A percentile compares a stretch with the other conserved stretches of the same genome.
Conservation (phyloP, 176 grass and related monocot species). For the Aegilops longissima region DNA sequence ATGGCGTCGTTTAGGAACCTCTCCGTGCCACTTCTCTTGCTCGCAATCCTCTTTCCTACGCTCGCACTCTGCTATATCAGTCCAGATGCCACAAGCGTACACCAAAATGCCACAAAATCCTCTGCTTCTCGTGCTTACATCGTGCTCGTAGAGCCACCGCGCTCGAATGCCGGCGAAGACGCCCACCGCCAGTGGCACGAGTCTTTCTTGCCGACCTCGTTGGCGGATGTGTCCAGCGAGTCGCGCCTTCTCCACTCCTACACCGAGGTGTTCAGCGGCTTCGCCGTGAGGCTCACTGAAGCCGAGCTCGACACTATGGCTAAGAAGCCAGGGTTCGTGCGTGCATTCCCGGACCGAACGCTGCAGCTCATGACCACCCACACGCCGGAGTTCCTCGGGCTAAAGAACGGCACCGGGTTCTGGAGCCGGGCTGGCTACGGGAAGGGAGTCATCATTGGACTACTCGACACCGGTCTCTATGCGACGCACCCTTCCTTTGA, state of each 20-base stretch:
- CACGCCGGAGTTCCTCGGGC: slow-evolving; percentile 24
- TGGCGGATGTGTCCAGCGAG: neutral
- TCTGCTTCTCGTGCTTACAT: neutral
- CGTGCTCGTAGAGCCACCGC: slow-evolving; percentile 19
- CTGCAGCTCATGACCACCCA: slow-evolving; percentile 34
- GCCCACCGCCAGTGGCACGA: slow-evolving; percentile 32
- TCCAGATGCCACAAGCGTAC: neutral
- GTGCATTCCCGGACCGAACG: slow-evolving; percentile 20
- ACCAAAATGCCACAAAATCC: neutral
- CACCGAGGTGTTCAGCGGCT: slow-evolving; percentile 37
- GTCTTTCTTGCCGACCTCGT: slow-evolving; percentile 33
- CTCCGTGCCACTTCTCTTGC: neutral
- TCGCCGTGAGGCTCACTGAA: slow-evolving; percentile 22
- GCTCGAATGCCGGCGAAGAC: neutral
- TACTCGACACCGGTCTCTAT: slow-evolving; percentile 43
- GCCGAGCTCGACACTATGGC: slow-evolving; percentile 11
- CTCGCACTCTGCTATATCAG: neutral
- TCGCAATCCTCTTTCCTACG: neutral
- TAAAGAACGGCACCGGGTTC: neutral
- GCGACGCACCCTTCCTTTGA: neutral
- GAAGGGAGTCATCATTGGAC: slow-evolving; percentile 41
- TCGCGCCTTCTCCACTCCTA: slow-evolving; percentile 40
- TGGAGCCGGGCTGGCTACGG: slow-evolving; percentile 30
- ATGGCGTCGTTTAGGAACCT: neutral
- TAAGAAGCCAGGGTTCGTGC: slow-evolving; percentile 28